Base-by-base conservation (phyloP, 1,284 basidiomycete genomes). In the Erythrobasidium hasegawianum region DNA sequence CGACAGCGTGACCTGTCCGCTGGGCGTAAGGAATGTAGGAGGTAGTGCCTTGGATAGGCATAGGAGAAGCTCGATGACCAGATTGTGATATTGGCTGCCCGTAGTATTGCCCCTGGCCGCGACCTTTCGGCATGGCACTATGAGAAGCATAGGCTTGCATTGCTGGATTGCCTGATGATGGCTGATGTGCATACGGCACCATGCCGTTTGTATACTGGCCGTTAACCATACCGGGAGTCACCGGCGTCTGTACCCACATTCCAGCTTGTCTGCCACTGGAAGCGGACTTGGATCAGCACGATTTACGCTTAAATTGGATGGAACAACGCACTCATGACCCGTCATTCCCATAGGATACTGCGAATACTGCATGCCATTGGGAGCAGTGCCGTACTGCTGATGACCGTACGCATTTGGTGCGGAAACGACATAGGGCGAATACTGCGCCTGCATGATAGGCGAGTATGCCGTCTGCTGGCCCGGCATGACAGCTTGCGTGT, bases 181-280 rank as follows among this genome's bases (percentile, higher is more conserved):
- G 33, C 5, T n/a, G n/a, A n/a, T 33, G 33, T 33, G 27, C 52
- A 18, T 61, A 61, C 14, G 47, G 50, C 18, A 49, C 39, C 43
- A 59, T 59, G 14, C 41, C 43, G 33, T 33, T 33, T 11, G 33
- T 11, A 47, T 47, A 47, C n/a, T 47, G 43, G 43, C 43, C 43
- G 43, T 47, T 47, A 14, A 47, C 43, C 22, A 47, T 47, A 24
- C 43, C 43, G 22, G 43, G 43, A n/a, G 7, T 14, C 22, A n/a
- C 14, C 4, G 43, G 22, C 7, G 43, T 47, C 22, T 47, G 43
- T 8, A 47, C 22, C 43, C 43, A 47, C 22, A 47, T 24, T 8
- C 43, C 43, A 47, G n/a, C 43, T 47, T 47, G 43, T 8, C 43
- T 5, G 14, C 43, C 22, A 47, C 16, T 18, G 43, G 7, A 14